Evolutionary conservation across 2,329 filamentous ascomycete species (phyloP), one percentile per base, ranked within the genome.

Genomic region (Macrophomina pseudophaseolina): DNA sequence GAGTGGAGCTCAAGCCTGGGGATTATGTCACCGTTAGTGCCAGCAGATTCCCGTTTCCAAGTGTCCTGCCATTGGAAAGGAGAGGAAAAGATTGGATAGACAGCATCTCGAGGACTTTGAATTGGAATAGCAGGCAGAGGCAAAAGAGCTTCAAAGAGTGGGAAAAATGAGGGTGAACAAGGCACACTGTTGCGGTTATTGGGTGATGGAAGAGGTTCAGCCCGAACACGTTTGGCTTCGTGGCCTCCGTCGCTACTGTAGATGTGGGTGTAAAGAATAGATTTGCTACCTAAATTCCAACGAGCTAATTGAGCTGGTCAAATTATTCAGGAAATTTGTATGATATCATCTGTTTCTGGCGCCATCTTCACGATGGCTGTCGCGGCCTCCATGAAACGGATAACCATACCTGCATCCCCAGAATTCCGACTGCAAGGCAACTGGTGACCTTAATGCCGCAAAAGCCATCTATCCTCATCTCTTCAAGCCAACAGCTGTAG

Each of bases 11-110:
- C 44, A 78, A 81, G 58, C 90, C 91, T 0, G 92, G 92, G 16
- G 92, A 95, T 79, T 95, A 95, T 75, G 91, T 94, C 5, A 94
- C 91, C 1, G 90, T 95, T 68, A 92, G 90, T 71, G 92, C 92
- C 2, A 92, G 89, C 70, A 81, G 92, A 48, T 94, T 91, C 74
- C 92, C 92, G 0, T 95, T 94, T 78, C 91, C 92, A 0, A 89
- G 87, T 66, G 91, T 94, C 11, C 85, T 93, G 79, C 86, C 89
- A 0, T 84, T 89, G 66, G 90, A 90, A 2, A 79, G 89, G 38
- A 83, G 88, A 67, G 89, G 87, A 72, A 91, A 93, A 80, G 91
- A 93, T 75, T 94, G 91, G 91, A 87, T 94, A 32, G 92, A 93
- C 68, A 92, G 90, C 72, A 93, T 94, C 67, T 90, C 88, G 69